These are phyloP conservation scores for Letharia columbiana DNA, from an alignment of 495 filamentous ascomycete species.

Conservation along the genomic window DNA sequence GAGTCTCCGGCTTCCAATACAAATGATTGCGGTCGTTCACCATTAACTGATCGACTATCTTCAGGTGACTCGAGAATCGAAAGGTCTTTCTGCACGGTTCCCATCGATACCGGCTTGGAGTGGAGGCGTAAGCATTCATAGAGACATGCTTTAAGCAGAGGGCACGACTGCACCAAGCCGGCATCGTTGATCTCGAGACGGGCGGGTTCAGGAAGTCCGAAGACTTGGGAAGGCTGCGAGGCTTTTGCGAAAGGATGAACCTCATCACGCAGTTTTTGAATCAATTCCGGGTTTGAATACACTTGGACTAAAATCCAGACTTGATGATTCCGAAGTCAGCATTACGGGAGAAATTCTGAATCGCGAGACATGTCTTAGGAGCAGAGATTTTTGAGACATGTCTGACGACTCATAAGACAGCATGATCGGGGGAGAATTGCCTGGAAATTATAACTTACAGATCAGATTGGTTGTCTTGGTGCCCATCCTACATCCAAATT, in stretches of 20 bases:
- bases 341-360: too few species aligned
- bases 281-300: conserved; percentile 37
- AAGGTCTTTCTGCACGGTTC: conserved; percentile 1
- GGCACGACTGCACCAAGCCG: conserved; percentile 39
- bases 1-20: conserved; percentile 4
- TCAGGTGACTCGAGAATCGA: background rate
- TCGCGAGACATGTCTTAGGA: too few species aligned
- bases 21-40: background rate
- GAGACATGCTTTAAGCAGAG: conserved; percentile 45
- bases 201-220: conserved; percentile 48
- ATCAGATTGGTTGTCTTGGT: conserved; percentile 43
- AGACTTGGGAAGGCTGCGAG: conserved; percentile 38
- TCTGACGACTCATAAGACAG: too few species aligned
- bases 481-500: conserved; percentile 21
- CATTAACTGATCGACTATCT: background rate
- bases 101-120: conserved; percentile 29
- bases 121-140: conserved; percentile 48
- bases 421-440: too few species aligned
- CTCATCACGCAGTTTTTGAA: conserved; percentile 46
- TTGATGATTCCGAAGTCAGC: too few species aligned
- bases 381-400: too few species aligned
- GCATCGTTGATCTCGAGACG: conserved; percentile 40
- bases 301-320: conserved; percentile 50
- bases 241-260: conserved; percentile 40
- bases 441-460: conserved; percentile 19